phyloP scores from a whole-genome alignment of 768 basidiomycete genomes.

The Omphalotus guepiniiformis region DNA sequence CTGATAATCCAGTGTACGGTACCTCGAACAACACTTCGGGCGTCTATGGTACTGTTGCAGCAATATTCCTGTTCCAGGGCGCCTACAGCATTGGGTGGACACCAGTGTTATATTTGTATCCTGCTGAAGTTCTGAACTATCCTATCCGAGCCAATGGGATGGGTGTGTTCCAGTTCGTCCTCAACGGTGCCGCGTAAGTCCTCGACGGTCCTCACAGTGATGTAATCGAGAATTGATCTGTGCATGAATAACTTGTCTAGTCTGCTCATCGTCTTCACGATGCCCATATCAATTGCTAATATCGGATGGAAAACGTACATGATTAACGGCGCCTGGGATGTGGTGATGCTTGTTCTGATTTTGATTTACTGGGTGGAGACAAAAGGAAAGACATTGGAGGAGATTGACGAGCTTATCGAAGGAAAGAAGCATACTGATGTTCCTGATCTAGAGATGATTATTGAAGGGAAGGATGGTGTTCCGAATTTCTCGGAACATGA shows the following conservation, averaged over 20 bases:
- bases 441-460: constrained; percentile 17
- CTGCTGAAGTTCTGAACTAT: constrained; percentile 19
- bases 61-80: constrained; percentile 22
- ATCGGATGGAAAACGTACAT: constrained; percentile 23
- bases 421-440: constrained; percentile 17
- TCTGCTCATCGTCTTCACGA: constrained; percentile 19
- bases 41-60: constrained; percentile 19
- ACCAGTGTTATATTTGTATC: constrained; percentile 19
- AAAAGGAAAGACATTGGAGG: constrained; percentile 17
- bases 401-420: constrained; percentile 20
- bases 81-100: constrained; percentile 21
- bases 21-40: constrained; percentile 19
- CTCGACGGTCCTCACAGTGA: background rate
- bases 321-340: constrained; percentile 20
- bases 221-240: background rate
- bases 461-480: constrained; percentile 11
- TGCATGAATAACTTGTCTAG: no score
- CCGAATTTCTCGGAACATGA: no score
- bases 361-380: constrained; percentile 21
- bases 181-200: constrained; percentile 18
- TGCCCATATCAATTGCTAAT: constrained; percentile 16
- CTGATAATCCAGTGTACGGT: constrained; percentile 12
- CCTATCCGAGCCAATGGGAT: constrained; percentile 21
- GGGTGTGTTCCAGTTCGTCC: constrained; percentile 16
- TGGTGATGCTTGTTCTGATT: constrained; percentile 16